Base-by-base conservation (phyloP, 768 basidiomycete genomes). In the Pholiota conissans region DNA sequence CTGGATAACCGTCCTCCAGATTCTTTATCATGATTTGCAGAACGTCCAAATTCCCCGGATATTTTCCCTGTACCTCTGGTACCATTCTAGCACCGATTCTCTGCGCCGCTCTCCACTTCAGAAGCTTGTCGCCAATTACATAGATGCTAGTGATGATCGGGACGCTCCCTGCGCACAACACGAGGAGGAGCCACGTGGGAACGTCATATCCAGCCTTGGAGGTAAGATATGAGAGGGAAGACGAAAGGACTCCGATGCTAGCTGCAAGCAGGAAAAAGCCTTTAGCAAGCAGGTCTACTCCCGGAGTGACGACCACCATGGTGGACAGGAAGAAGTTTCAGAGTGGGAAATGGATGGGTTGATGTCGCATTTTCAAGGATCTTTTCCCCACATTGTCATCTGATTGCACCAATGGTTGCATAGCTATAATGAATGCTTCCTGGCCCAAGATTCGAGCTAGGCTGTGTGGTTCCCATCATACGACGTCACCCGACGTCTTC, bases 1-100 rank as follows among this genome's bases (percentile, higher is more conserved):
- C 82, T 35, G 78, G 78, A 68, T 85, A 84, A 1, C 83, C 84
- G 37, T 64, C 63, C 3, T 69, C 67, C 52, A 75, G 76, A 29
- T 76, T 73, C 49, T 71, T 60, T 51, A 74, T 66, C 67, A 79
- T 61, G 11, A 22, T 60, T 20, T 66, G 48, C 58, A 83, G 60
- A 14, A 81, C 49, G 57, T 83, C 83, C 5, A 80, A 26, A 58
- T 81, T 84, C 39, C 82, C 82, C 8, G 76, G 65, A 51, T 37
- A 63, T 48, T 72, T 72, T 0, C 84, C 84, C 28, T 60, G 59
- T 0, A 72, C 62, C 16, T 64, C 64, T 5, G 75, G 78, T 4
- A 79, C 71, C 27, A 76, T 69, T 14, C 77, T 77, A 27, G 83
- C 82, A 3, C 83, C 83, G 52, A 80, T 37, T 1, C 69, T 65